phyloP scores from a whole-genome alignment of 2,329 filamentous ascomycete species.

The Scytalidium sp. region DNA sequence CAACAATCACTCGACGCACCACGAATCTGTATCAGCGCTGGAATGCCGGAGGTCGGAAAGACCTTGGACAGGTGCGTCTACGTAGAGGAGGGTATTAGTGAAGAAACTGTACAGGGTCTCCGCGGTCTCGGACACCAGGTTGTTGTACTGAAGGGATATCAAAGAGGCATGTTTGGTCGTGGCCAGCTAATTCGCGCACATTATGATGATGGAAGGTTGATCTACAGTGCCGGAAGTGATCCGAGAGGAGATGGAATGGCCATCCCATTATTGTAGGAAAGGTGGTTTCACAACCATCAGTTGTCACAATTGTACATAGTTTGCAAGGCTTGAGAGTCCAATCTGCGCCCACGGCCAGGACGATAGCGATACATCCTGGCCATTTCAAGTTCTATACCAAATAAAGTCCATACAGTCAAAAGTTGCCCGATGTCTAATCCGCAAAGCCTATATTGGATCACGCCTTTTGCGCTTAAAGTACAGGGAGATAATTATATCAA shows the following conservation, averaged over 20 bases:
- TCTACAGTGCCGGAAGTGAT: constrained; percentile 92
- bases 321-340: too few species aligned
- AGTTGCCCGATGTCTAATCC: too few species aligned
- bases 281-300: too few species aligned
- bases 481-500: too few species aligned
- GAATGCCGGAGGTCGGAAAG: constrained; percentile 59
- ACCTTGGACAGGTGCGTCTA: constrained; percentile 66
- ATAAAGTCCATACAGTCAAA: too few species aligned
- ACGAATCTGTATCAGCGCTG: constrained; percentile 80
- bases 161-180: constrained; percentile 72
- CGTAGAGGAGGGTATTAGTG: constrained; percentile 77
- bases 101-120: constrained; percentile 65
- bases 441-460: too few species aligned
- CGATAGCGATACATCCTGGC: too few species aligned
- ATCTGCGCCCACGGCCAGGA: too few species aligned
- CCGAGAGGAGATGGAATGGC: constrained; percentile 76
- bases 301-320: too few species aligned
- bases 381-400: too few species aligned
- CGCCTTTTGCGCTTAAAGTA: too few species aligned
- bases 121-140: constrained; percentile 70
- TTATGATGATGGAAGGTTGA: constrained; percentile 67
- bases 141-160: constrained; percentile 57
- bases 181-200: constrained; percentile 83
- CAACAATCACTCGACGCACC: constrained; percentile 90
- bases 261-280: too few species aligned